Evolutionary conservation across 176 grass and related monocot species (phyloP), one percentile per base, ranked within the genome.

Genomic region (Urochloa ruziziensis): DNA sequence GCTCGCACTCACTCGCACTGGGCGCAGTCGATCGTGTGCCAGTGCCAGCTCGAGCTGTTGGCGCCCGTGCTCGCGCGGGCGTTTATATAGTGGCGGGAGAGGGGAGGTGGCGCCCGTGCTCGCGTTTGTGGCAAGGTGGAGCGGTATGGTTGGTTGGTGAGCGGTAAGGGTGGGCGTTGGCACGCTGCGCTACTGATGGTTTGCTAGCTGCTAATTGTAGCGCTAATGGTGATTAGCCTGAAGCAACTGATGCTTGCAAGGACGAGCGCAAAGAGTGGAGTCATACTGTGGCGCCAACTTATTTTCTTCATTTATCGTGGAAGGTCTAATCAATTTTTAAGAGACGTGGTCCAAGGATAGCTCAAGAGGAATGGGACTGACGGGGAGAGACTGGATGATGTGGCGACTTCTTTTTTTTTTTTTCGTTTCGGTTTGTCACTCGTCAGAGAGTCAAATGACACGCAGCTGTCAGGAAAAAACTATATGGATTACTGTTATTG

Each of bases 141-240:
- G 79, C 67, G 43, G 47, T 81, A 75, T 69, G 36, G 64, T 81
- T 85, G 19, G 56, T 86, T 73, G 90, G 82, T 89, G 82, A 79
- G 32, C 61, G 48, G 64, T 74, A 81, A 21, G 44, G 61, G 29
- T 10, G 42, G 61, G 59, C 75, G 18, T 51, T 51, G 40, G 16
- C 7, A 9, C 21, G 28, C 32, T 30, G 27, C 43, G 17, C 69
- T 71, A 32, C 4, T 8, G 24, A 8, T 14, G 61, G 5, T 33
- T 28, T 33, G 28, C 61, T 33, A n/a, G n/a, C n/a, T n/a, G 63
- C 16, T 66, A 36, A 37, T 21, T 17, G 7, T 10, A 4, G 6
- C 3, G 0, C 18, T 66, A 66, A 66, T 37, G 0, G 33, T 66
- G 63, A 37, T 37, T 36, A 23, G 16, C 1, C 24, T 60, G 4